A percentile compares a stretch with the other conserved stretches of the same genome.
phyloP scores from a whole-genome alignment of 345 rosid genomes.

The Aquilaria yunnanensis region DNA sequence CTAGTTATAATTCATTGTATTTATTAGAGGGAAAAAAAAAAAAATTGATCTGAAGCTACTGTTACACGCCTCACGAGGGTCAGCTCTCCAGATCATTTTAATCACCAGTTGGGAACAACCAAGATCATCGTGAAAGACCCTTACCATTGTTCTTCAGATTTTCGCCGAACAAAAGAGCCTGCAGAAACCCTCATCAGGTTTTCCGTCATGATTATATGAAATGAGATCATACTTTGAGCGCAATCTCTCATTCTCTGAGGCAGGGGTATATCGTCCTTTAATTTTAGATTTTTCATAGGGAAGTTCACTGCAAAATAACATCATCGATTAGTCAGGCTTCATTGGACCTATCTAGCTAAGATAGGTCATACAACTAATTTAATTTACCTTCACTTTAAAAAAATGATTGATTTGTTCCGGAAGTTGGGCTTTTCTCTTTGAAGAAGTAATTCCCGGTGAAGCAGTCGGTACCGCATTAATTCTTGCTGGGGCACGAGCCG shows the following conservation, averaged over 20 bases:
- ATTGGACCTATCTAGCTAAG: not conserved
- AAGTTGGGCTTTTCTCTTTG: constrained; percentile 90
- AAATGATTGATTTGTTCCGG: constrained; percentile 41
- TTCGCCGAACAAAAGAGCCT: constrained; percentile 93
- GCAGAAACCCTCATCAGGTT: constrained; percentile 88
- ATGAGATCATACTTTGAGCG: constrained; percentile 86
- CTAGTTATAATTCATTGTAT: no score
- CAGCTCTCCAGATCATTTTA: no score
- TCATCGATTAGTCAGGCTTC: not conserved
- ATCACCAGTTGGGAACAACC: not conserved
- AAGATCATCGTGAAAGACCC: not conserved
- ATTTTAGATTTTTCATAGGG: constrained; percentile 88
- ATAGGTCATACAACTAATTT: not conserved
- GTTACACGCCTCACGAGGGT: no score
- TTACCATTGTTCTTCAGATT: constrained; percentile 92
- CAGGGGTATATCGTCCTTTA: constrained; percentile 91
- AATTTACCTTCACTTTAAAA: not conserved
- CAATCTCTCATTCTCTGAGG: constrained; percentile 50
- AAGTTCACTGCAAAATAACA: constrained; percentile 64
- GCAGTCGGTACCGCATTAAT: constrained; percentile 69
- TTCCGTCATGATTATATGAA: constrained; percentile 92
- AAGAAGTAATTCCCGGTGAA: constrained; percentile 91
- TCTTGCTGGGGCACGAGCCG: constrained; percentile 87
- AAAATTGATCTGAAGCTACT: no score
- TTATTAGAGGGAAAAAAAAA: no score